A percentile compares a stretch with the other conserved stretches of the same genome.
Evolutionary conservation across 2,329 filamentous ascomycete genomes (phyloP).

Genomic region (Graphilbum fragrans): DNA sequence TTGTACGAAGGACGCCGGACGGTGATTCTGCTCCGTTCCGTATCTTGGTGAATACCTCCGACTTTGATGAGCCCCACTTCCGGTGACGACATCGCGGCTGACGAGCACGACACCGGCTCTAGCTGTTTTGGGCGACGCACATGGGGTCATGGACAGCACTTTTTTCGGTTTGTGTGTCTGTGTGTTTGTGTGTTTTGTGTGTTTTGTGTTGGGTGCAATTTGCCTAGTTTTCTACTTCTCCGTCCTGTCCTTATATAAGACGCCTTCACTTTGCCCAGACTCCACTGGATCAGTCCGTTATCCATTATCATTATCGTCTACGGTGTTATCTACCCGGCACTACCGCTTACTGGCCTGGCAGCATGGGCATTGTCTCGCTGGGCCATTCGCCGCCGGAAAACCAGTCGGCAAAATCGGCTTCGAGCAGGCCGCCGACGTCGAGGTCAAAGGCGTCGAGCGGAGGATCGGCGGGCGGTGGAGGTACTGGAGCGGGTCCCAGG

Average conservation of each 20-base stretch:
- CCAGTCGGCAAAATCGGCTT: slow-evolving; percentile 8
- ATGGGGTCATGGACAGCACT: background rate
- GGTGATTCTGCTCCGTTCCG: no score
- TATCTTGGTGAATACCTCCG: background rate
- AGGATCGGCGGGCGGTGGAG: background rate
- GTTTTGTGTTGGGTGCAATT: background rate
- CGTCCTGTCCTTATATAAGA: no score
- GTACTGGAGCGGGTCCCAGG: background rate
- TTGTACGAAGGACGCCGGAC: no score
- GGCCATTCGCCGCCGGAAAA: slow-evolving; percentile 16
- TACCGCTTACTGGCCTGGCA: no score
- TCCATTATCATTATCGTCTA: no score
- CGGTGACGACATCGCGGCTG: background rate
- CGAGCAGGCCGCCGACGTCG: slow-evolving; percentile 15
- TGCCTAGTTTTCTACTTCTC: background rate
- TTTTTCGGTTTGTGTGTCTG: no score
- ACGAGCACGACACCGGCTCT: slow-evolving; percentile 1
- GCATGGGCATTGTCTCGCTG: no score
- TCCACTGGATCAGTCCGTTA: no score
- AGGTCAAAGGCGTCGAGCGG: slow-evolving; percentile 20
- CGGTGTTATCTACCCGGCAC: no score
- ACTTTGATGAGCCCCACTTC: background rate
- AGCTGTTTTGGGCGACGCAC: background rate
- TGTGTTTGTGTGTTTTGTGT: no score
- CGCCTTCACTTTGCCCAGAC: no score